A percentile compares a stretch with the other conserved stretches of the same genome.
These are phyloP conservation scores for Dioscorea zingiberensis DNA, from an alignment of 106 monocot genomes.

Conservation along the genomic window DNA sequence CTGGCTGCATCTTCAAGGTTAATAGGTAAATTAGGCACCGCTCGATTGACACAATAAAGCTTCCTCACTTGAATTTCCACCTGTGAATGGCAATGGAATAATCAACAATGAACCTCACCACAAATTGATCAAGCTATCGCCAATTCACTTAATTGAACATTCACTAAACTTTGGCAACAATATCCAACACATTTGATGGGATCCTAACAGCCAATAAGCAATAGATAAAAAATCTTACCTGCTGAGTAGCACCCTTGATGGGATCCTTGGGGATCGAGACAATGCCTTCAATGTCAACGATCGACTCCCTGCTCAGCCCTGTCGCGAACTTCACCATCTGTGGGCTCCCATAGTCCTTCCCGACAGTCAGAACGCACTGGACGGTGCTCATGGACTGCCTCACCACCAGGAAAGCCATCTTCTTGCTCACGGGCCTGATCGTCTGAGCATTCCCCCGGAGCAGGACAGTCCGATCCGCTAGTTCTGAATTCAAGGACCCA, in stretches of 20 bases:
- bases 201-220: background rate
- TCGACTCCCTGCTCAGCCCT: slow-evolving; percentile 59
- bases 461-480: slow-evolving; percentile 46
- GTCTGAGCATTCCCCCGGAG: slow-evolving; percentile 58
- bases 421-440: slow-evolving; percentile 57
- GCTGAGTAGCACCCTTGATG: slow-evolving; percentile 75
- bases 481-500: slow-evolving; percentile 19
- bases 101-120: background rate
- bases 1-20: slow-evolving; percentile 89
- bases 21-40: slow-evolving; percentile 59
- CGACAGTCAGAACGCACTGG: slow-evolving; percentile 62
- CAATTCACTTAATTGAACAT: background rate
- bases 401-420: slow-evolving; percentile 69
- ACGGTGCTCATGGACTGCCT: slow-evolving; percentile 56
- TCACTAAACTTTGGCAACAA: background rate
- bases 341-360: slow-evolving; percentile 42
- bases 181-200: background rate
- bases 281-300: slow-evolving; percentile 64
- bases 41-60: slow-evolving; percentile 68
- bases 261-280: slow-evolving; percentile 51
- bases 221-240: slow-evolving; percentile 28
- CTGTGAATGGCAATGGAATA: slow-evolving; percentile 19
- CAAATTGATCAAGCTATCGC: background rate
- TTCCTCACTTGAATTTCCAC: slow-evolving; percentile 90
- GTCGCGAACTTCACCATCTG: slow-evolving; percentile 81